A percentile compares a stretch with the other conserved stretches of the same genome.
Conservation (phyloP, 1,284 basidiomycete species). For the Ustilago nuda region DNA sequence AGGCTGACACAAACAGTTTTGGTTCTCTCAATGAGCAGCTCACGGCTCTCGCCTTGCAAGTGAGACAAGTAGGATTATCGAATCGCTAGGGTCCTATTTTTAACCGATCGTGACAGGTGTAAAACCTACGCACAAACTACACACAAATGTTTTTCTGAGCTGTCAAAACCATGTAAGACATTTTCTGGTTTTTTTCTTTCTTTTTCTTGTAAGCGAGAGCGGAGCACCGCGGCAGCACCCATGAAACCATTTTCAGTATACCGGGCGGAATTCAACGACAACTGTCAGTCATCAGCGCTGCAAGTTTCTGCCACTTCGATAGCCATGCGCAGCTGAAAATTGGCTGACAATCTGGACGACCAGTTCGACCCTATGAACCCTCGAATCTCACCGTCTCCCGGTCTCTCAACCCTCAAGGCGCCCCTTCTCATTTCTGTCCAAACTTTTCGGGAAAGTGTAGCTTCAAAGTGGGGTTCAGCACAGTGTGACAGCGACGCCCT, state of each 20-base stretch:
- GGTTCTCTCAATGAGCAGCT: not conserved
- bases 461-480: constrained; percentile 1
- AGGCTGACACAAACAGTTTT: not conserved
- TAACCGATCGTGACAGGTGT: not conserved
- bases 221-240: constrained; percentile 20
- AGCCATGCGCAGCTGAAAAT: not conserved
- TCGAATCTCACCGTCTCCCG: not conserved
- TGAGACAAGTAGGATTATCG: too few relatives aligned
- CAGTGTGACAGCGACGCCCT: not conserved
- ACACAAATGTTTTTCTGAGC: not conserved
- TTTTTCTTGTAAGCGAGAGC: constrained; percentile 13
- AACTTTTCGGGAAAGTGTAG: not conserved
- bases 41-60: too few relatives aligned
- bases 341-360: not conserved
- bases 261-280: constrained; percentile 9
- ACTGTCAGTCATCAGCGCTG: not conserved
- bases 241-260: constrained; percentile 5
- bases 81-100: too few relatives aligned
- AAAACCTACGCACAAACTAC: constrained; percentile 13
- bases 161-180: not conserved
- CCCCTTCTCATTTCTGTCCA: not conserved
- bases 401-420: not conserved
- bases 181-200: not conserved
- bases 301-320: not conserved
- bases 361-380: constrained; percentile 1